These are phyloP conservation scores for Fusarium globosum DNA, from an alignment of 2,329 filamentous ascomycete species.

Conservation along the genomic window DNA sequence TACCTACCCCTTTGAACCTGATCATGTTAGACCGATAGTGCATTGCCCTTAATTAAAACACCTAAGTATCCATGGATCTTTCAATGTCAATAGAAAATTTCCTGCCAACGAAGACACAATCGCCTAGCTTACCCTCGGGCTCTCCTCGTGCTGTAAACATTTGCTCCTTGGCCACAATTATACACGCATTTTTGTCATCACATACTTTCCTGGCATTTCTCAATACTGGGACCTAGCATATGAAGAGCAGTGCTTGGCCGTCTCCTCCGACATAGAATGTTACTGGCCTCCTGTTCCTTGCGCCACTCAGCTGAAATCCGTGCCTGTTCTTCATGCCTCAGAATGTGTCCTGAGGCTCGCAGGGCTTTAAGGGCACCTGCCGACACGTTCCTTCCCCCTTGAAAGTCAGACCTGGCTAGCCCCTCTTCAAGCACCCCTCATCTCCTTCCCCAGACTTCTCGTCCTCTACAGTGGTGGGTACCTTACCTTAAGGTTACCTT, in stretches of 20 bases:
- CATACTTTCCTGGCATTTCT: not conserved
- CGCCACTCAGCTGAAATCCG: not conserved
- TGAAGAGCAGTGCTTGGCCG: not conserved
- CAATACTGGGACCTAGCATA: not conserved
- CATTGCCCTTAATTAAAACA: not conserved
- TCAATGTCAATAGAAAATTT: not conserved
- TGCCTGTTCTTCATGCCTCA: not conserved
- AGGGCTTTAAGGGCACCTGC: conserved; percentile 3
- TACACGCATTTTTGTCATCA: not conserved
- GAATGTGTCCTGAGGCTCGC: conserved; percentile 21
- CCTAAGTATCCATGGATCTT: not conserved
- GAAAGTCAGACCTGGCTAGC: conserved; percentile 1
- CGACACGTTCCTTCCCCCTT: conserved; percentile 14
- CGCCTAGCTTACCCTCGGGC: not conserved
- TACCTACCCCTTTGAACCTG: not conserved
- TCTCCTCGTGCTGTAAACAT: not conserved
- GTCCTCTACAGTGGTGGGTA: not conserved
- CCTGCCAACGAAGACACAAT: not conserved
- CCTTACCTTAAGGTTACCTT: not conserved
- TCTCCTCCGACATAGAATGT: not conserved
- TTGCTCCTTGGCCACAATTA: not conserved
- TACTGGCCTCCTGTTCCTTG: not conserved
- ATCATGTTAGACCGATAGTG: not conserved
- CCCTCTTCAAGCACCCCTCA: not conserved
- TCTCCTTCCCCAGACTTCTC: conserved; percentile 14